Evolutionary conservation across 225 moss, liverwort and hornwort species (phyloP).

Genomic region (Asterella californica): DNA sequence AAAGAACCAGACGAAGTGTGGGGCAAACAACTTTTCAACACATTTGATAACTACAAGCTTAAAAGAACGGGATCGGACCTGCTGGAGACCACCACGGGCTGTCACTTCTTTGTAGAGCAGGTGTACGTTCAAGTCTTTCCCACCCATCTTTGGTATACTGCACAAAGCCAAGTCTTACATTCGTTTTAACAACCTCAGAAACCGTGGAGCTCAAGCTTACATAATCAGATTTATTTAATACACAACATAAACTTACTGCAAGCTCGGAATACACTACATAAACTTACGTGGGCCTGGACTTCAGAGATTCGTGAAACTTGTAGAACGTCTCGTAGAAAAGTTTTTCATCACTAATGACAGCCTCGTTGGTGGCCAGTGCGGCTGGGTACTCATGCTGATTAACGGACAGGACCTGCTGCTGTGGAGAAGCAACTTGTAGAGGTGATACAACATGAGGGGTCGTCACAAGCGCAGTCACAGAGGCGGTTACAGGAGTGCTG

Average conservation of each 20-base stretch:
- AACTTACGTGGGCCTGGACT: slow-evolving; percentile 66
- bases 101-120: slow-evolving; percentile 82
- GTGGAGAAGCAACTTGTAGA: slow-evolving; percentile 14
- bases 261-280: too few species aligned
- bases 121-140: slow-evolving; percentile 84
- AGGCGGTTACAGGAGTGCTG: not conserved
- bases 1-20: not conserved
- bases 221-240: too few species aligned
- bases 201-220: too few species aligned
- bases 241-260: slow-evolving; percentile 43
- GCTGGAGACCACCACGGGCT: slow-evolving; percentile 81
- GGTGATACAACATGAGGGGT: not conserved
- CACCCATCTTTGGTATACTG: slow-evolving; percentile 93
- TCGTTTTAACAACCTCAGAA: too few species aligned
- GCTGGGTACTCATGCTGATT: slow-evolving; percentile 46
- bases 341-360: slow-evolving; percentile 51
- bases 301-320: slow-evolving; percentile 60
- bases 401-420: slow-evolving; percentile 5
- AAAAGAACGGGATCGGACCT: slow-evolving; percentile 43
- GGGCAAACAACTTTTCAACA: not conserved
- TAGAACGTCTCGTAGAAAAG: slow-evolving; percentile 71
- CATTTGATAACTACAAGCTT: not conserved
- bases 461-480: not conserved
- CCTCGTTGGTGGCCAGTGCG: slow-evolving; percentile 56
- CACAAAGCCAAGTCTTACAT: not conserved